Evolutionary conservation across 2,329 filamentous ascomycete species (phyloP).

Genomic region (Rhynchosporium agropyri): DNA sequence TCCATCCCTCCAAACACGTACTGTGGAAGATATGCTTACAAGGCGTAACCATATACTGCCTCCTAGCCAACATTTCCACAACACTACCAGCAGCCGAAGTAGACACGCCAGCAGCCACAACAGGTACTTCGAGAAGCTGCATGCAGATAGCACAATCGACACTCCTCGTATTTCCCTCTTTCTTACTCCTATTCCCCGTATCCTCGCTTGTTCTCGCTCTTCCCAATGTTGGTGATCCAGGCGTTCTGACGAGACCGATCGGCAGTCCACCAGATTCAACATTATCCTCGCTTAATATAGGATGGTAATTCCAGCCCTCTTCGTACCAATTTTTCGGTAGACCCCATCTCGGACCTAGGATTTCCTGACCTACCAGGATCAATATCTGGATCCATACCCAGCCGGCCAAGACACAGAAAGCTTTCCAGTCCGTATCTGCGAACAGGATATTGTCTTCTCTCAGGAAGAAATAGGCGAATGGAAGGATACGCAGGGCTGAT

Average conservation of each 20-base stretch:
- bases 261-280: slow-evolving; percentile 79
- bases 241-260: slow-evolving; percentile 64
- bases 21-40: slow-evolving; percentile 97
- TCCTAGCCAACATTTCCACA: slow-evolving; percentile 72
- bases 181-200: slow-evolving; percentile 47
- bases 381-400: slow-evolving; percentile 91
- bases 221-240: slow-evolving; percentile 32
- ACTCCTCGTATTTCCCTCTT: slow-evolving; percentile 49
- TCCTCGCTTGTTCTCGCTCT: slow-evolving; percentile 33
- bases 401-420: slow-evolving; percentile 64
- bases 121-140: slow-evolving; percentile 85
- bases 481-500: slow-evolving; percentile 74
- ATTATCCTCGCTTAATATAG: slow-evolving; percentile 79
- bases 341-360: slow-evolving; percentile 87
- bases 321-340: slow-evolving; percentile 69
- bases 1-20: slow-evolving; percentile 90
- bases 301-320: slow-evolving; percentile 95
- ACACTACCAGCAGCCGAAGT: slow-evolving; percentile 50
- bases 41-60: slow-evolving; percentile 95
- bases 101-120: slow-evolving; percentile 62
- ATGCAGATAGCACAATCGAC: slow-evolving; percentile 97
- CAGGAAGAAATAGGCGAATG: slow-evolving; percentile 84
- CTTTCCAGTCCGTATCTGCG: slow-evolving; percentile 65
- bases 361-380: slow-evolving; percentile 76
- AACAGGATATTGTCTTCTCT: slow-evolving; percentile 80